Evolutionary conservation across 345 rosid species (phyloP).

Genomic region (Eucalyptus decipiens): DNA sequence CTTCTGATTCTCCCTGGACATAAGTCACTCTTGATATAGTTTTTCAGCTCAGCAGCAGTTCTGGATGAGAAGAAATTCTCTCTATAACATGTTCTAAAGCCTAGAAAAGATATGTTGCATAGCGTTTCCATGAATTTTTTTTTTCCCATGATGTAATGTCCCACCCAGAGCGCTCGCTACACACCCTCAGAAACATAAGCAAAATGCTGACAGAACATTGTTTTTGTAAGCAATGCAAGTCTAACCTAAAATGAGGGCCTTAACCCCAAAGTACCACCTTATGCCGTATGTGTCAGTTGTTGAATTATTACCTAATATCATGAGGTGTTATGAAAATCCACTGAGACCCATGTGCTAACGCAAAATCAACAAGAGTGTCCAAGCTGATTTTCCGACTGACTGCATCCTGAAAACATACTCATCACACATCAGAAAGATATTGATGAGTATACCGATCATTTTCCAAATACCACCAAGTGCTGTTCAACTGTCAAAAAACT

Average conservation of each 20-base stretch:
- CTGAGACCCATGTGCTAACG: slow-evolving; percentile 70
- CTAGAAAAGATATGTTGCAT: background rate
- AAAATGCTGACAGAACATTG: background rate
- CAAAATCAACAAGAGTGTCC: slow-evolving; percentile 82
- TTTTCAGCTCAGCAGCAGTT: background rate
- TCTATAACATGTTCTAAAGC: background rate
- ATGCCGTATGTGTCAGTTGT: background rate
- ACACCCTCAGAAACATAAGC: background rate
- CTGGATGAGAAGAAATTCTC: background rate
- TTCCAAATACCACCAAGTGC: background rate
- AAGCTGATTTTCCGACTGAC: slow-evolving; percentile 93
- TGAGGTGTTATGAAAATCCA: slow-evolving; percentile 99
- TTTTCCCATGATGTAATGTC: background rate
- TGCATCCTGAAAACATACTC: slow-evolving; percentile 53
- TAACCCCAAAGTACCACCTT: background rate
- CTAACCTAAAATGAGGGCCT: background rate
- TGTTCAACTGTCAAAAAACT: background rate
- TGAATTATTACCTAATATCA: slow-evolving; percentile 61
- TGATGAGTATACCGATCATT: background rate
- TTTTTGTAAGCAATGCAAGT: background rate
- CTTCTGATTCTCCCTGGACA: background rate
- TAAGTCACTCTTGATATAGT: background rate
- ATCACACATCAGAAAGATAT: background rate
- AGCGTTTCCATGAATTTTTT: background rate
- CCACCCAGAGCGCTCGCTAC: background rate